Percentiles rank a stretch among this genome's conserved stretches.
phyloP scores from a whole-genome alignment of 1,139 yeast genomes.

The Diutina mesorugosa region DNA sequence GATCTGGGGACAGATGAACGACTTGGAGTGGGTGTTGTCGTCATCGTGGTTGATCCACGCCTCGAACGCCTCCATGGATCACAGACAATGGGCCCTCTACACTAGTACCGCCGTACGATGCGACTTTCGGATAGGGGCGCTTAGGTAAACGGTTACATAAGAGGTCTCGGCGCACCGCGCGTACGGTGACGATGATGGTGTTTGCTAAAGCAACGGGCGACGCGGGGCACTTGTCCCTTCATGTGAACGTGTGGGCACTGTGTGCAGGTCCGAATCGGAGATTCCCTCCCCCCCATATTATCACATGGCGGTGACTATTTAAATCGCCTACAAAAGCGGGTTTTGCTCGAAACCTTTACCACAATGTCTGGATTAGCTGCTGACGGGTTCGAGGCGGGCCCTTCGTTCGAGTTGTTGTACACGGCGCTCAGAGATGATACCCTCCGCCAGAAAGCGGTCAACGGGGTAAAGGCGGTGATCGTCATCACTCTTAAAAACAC shows the following conservation, averaged over 20 bases:
- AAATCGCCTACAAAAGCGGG: neutral
- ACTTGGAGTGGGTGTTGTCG: slow-evolving; percentile 11
- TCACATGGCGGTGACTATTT: neutral
- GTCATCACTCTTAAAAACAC: slow-evolving; percentile 60
- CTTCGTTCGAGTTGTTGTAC: slow-evolving; percentile 27
- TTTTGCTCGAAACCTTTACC: neutral
- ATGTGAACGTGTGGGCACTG: neutral
- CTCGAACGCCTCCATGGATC: neutral
- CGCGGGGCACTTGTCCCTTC: neutral
- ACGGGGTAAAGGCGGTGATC: slow-evolving; percentile 49
- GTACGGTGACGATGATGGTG: neutral
- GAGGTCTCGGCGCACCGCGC: neutral
- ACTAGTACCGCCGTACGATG: neutral
- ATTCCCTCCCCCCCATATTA: neutral
- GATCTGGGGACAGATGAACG: slow-evolving; percentile 19
- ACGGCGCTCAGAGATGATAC: slow-evolving; percentile 28
- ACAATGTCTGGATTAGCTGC: slow-evolving; percentile 24
- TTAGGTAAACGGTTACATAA: neutral
- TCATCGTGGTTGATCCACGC: neutral
- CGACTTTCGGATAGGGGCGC: neutral
- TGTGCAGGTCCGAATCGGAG: neutral
- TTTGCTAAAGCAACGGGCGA: neutral
- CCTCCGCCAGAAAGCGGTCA: slow-evolving; percentile 27
- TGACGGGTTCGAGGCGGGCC: slow-evolving; percentile 37
- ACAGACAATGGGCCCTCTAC: neutral